Conservation (phyloP, 1,139 yeast genomes). For the Taphrina communis region DNA sequence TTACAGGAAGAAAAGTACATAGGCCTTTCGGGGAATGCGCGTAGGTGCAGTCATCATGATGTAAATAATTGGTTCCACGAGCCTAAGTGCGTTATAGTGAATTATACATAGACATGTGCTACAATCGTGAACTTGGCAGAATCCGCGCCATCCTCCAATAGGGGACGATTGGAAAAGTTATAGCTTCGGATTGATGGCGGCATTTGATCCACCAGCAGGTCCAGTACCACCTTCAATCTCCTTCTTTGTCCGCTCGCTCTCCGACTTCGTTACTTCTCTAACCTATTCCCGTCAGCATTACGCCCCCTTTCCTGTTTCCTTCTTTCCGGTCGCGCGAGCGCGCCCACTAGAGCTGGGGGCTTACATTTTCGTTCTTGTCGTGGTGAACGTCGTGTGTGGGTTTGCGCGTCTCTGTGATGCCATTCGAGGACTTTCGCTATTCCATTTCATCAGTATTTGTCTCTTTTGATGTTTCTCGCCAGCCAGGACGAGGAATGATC, state of each 20-base stretch:
- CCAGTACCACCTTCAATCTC: slow-evolving; percentile 23
- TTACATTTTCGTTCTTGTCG: neutral
- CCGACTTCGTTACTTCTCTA: neutral
- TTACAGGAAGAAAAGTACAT: no score
- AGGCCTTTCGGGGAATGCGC: no score
- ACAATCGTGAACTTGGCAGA: no score
- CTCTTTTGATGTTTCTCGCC: no score
- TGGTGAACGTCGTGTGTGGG: neutral
- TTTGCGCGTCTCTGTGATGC: slow-evolving; percentile 12
- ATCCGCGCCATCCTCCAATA: no score
- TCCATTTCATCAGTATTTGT: no score
- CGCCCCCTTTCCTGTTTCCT: no score
- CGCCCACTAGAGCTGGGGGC: neutral
- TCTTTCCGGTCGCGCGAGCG: neutral
- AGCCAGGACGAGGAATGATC: no score
- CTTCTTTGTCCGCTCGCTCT: slow-evolving; percentile 21
- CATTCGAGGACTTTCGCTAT: slow-evolving; percentile 13
- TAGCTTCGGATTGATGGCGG: slow-evolving; percentile 26
- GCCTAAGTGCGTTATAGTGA: no score
- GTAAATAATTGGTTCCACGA: no score
- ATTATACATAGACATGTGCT: no score
- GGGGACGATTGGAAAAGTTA: neutral
- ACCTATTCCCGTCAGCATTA: neutral
- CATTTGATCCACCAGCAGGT: slow-evolving; percentile 29
- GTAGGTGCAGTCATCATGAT: no score